Conservation (phyloP, 345 rosid species). For the Melaleuca alternifolia region DNA sequence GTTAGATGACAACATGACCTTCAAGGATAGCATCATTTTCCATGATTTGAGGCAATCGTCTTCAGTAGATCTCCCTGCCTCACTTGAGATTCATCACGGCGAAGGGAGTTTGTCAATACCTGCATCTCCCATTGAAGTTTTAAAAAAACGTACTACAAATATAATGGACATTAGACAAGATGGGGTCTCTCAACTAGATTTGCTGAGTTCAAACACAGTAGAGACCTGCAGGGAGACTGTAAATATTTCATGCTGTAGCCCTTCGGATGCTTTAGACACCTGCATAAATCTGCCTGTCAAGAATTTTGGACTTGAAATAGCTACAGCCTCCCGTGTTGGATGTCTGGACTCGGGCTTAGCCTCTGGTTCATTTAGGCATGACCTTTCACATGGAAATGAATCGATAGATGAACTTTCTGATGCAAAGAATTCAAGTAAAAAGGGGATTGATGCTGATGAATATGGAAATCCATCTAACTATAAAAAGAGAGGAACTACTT, state of each 20-base stretch:
- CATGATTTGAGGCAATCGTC: constrained; percentile 12
- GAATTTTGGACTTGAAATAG: constrained; percentile 14
- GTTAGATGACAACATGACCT: not conserved
- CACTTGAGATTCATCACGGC: constrained; percentile 8
- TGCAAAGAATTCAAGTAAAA: constrained; percentile 12
- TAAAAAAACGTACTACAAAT: constrained; percentile 12
- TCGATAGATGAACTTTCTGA: constrained; percentile 11
- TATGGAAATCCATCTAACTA: constrained; percentile 10
- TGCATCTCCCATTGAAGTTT: constrained; percentile 7
- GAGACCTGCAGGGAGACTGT: constrained; percentile 13
- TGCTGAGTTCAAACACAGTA: constrained; percentile 16
- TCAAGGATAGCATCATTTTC: constrained; percentile 1
- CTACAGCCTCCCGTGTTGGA: not conserved
- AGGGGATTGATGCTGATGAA: constrained; percentile 9
- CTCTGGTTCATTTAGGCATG: constrained; percentile 2
- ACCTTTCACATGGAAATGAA: constrained; percentile 8
- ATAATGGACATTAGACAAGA: not conserved
- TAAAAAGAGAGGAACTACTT: constrained; percentile 20
- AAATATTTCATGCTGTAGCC: constrained; percentile 5
- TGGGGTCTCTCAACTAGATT: constrained; percentile 18
- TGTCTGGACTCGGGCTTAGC: constrained; percentile 7
- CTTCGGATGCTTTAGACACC: constrained; percentile 19
- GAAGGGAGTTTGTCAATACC: constrained; percentile 8
- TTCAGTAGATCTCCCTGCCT: constrained; percentile 9
- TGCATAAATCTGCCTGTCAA: constrained; percentile 25